Evolutionary conservation across 345 rosid genomes (phyloP).

Genomic region (Eucalyptus lansdowneana): DNA sequence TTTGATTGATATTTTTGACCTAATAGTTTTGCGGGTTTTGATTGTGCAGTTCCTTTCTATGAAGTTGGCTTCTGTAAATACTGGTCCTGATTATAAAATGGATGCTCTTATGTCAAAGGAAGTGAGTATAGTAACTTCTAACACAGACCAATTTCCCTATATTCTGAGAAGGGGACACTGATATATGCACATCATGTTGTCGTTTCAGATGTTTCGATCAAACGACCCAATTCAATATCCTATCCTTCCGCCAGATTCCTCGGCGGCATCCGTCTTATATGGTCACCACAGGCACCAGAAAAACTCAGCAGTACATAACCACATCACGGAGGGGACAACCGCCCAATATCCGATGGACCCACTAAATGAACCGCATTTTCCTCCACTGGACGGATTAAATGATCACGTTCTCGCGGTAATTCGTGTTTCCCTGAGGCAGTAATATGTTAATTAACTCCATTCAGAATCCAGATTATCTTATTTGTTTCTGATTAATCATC

Average conservation of each 20-base stretch:
- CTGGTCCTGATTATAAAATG: slow-evolving; percentile 62
- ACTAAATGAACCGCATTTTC: slow-evolving; percentile 21
- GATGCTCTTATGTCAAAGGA: slow-evolving; percentile 49
- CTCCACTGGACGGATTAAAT: slow-evolving; percentile 22
- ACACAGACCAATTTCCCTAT: not conserved
- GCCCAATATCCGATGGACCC: slow-evolving; percentile 24
- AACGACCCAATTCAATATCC: slow-evolving; percentile 28
- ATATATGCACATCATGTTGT: not conserved
- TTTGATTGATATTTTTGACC: not conserved
- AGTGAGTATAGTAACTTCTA: slow-evolving; percentile 26
- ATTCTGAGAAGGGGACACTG: not conserved
- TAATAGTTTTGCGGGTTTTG: not conserved
- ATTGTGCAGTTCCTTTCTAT: slow-evolving; percentile 74
- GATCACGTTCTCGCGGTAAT: slow-evolving; percentile 35
- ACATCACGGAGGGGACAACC: slow-evolving; percentile 15
- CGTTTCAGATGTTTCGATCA: slow-evolving; percentile 34
- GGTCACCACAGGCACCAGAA: slow-evolving; percentile 11
- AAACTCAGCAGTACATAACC: slow-evolving; percentile 15
- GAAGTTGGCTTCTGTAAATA: slow-evolving; percentile 83
- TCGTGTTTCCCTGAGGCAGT: not conserved
- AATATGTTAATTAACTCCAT: not conserved
- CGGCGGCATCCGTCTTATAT: slow-evolving; percentile 26
- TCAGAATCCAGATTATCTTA: not conserved
- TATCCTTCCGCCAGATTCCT: slow-evolving; percentile 45
- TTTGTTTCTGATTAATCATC: not conserved